Evolutionary conservation across 495 filamentous ascomycete species (phyloP), one percentile per base, ranked within the genome.

Genomic region (Achaetomiella virescens): DNA sequence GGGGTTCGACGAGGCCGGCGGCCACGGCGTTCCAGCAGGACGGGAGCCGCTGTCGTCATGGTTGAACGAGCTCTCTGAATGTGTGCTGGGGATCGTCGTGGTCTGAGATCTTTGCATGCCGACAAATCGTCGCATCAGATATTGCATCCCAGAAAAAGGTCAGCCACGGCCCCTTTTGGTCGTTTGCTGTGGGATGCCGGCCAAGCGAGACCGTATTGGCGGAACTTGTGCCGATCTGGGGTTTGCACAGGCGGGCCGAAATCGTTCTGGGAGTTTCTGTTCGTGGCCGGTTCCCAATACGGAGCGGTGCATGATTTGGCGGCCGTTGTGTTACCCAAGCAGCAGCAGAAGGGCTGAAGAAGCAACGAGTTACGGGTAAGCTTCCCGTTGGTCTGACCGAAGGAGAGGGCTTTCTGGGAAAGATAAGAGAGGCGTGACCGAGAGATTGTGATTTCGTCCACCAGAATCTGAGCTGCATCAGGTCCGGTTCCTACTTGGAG

Each of bases 301-400:
- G 20, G 29, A 14, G 40, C 10, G 3, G 25, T 44, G 50, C 50
- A 43, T 18, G 50, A n/a, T 8, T 8, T 20, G 11, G 27, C 8
- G 48, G 37, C 49, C n/a, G 36, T 10, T 24, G 50, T 53, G 50
- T 41, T 14, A 43, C 50, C 50, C 50, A 37, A 44, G 31, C 38
- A n/a, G 22, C 18, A 6, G 17, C 45, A 31, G 1, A 21, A 18
- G 22, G n/a, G 38, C 6, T 22, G 10, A 2, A n/a, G 10, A 43
- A 10, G 15, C n/a, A 22, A 31, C 14, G 25, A 4, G 17, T 15
- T 18, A 22, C 38, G 29, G 27, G 25, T 18, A 52, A 24, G 40
- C 14, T 35, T 44, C 12, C 40, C 27, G 18, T 11, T 2, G 11
- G 27, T 31, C 27, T 31, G 4, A 4, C 27, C 27, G 27, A 31